Evolutionary conservation across 345 rosid species (phyloP).

Genomic region (Cardamine occulta): DNA sequence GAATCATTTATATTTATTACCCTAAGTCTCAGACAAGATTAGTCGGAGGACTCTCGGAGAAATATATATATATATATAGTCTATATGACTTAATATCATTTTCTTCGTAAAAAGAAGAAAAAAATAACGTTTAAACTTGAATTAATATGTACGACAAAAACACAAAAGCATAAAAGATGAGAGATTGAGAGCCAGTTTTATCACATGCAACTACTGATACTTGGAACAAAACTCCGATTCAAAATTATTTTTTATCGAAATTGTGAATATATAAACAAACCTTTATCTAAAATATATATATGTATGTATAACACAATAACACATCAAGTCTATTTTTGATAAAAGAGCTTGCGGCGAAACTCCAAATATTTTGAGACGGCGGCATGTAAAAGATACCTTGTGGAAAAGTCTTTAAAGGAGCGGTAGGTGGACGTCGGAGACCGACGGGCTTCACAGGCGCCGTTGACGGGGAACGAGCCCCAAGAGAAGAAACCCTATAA

Average conservation of each 20-base stretch:
- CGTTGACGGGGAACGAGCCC: slow-evolving; percentile 5
- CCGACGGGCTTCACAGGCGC: slow-evolving; percentile 17
- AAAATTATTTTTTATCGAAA: neutral
- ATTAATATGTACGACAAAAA: neutral
- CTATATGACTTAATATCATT: neutral
- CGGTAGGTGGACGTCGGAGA: slow-evolving; percentile 38
- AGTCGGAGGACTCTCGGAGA: no score
- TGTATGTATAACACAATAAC: neutral
- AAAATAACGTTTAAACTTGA: no score
- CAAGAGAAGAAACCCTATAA: slow-evolving; percentile 14
- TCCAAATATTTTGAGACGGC: neutral
- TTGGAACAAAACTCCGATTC: neutral
- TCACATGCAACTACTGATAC: neutral
- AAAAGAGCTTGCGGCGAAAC: neutral
- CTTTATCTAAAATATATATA: no score
- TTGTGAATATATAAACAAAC: neutral
- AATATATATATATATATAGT: no score
- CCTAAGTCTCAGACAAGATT: no score
- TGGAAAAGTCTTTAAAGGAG: slow-evolving; percentile 35
- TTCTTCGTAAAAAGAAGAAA: neutral
- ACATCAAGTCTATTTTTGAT: neutral
- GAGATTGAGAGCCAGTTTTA: no score
- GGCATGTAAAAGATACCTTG: slow-evolving; percentile 26
- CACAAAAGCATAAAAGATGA: no score
- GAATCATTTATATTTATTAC: no score